Percentiles rank a stretch among this genome's conserved stretches.
These are phyloP conservation scores for Fonsecaea pugnacius DNA, from an alignment of 2,329 filamentous ascomycete genomes.

Conservation along the genomic window DNA sequence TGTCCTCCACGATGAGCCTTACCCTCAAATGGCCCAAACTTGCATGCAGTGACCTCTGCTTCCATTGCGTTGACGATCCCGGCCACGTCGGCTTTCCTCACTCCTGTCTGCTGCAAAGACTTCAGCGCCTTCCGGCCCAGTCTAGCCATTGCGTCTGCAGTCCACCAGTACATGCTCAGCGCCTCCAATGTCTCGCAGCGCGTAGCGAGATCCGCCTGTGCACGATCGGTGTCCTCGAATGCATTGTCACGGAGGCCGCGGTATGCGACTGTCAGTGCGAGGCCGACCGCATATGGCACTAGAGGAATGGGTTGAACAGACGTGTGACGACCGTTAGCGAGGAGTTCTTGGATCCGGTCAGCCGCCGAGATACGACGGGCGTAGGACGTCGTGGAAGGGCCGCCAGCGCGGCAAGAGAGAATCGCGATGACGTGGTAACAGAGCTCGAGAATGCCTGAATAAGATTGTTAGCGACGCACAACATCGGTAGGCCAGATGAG, in stretches of 20 bases:
- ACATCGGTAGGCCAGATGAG: background rate
- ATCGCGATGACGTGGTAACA: slow-evolving; percentile 63
- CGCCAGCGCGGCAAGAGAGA: slow-evolving; percentile 58
- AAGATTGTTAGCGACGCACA: background rate
- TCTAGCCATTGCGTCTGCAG: slow-evolving; percentile 49
- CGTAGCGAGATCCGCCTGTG: slow-evolving; percentile 44
- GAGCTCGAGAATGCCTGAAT: slow-evolving; percentile 56
- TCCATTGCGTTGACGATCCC: slow-evolving; percentile 54
- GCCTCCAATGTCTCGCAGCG: slow-evolving; percentile 45
- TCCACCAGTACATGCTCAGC: slow-evolving; percentile 45
- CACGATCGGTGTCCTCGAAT: slow-evolving; percentile 47
- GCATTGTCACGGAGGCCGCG: slow-evolving; percentile 58
- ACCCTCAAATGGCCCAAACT: slow-evolving; percentile 36
- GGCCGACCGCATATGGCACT: slow-evolving; percentile 60
- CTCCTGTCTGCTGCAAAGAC: slow-evolving; percentile 35
- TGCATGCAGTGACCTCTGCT: slow-evolving; percentile 42
- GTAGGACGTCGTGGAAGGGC: slow-evolving; percentile 56
- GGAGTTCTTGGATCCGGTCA: slow-evolving; percentile 58
- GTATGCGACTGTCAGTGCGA: slow-evolving; percentile 62
- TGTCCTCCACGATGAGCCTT: slow-evolving; percentile 9
- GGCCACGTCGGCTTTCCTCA: slow-evolving; percentile 45
- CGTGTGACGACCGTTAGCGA: slow-evolving; percentile 40
- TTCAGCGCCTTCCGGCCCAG: slow-evolving; percentile 47
- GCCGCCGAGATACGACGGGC: slow-evolving; percentile 60
- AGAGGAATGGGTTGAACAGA: slow-evolving; percentile 58